These are phyloP conservation scores for Butyriboletus appendiculatus DNA, from an alignment of 1,284 basidiomycete genomes.

Conservation along the genomic window DNA sequence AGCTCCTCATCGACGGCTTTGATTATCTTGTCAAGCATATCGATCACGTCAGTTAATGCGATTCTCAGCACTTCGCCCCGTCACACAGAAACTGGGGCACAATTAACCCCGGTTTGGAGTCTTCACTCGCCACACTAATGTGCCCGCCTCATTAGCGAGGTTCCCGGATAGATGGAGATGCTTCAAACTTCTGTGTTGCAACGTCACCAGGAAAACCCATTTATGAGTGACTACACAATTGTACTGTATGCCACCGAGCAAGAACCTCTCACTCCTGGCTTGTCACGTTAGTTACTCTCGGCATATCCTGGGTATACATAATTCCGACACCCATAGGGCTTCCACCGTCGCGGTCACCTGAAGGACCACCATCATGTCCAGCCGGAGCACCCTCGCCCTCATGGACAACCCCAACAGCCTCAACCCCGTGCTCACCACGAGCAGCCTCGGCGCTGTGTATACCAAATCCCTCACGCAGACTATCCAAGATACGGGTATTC, in stretches of 20 bases:
- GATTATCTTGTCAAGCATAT: slow-evolving; percentile 22
- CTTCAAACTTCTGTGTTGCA: too few relatives aligned
- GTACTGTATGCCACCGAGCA: background rate
- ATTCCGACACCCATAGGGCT: background rate
- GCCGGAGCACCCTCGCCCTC: background rate
- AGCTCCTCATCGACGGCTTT: background rate
- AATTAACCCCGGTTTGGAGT: slow-evolving; percentile 15
- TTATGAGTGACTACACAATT: background rate
- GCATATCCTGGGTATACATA: background rate
- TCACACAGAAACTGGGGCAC: background rate
- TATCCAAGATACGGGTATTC: slow-evolving; percentile 9
- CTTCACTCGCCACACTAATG: slow-evolving; percentile 4
- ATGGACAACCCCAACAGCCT: background rate
- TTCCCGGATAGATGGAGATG: slow-evolving; percentile 6
- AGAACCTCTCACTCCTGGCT: background rate
- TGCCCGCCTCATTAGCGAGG: slow-evolving; percentile 5
- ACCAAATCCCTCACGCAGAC: background rate
- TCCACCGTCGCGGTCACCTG: background rate
- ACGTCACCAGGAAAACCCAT: too few relatives aligned
- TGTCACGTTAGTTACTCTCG: background rate
- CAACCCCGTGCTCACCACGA: background rate
- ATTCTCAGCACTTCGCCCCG: background rate
- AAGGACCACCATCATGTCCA: background rate
- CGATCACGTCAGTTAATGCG: slow-evolving; percentile 11
- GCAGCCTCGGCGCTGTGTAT: background rate